Evolutionary conservation across 2,329 filamentous ascomycete species (phyloP).

Genomic region (Cercospora sesami): DNA sequence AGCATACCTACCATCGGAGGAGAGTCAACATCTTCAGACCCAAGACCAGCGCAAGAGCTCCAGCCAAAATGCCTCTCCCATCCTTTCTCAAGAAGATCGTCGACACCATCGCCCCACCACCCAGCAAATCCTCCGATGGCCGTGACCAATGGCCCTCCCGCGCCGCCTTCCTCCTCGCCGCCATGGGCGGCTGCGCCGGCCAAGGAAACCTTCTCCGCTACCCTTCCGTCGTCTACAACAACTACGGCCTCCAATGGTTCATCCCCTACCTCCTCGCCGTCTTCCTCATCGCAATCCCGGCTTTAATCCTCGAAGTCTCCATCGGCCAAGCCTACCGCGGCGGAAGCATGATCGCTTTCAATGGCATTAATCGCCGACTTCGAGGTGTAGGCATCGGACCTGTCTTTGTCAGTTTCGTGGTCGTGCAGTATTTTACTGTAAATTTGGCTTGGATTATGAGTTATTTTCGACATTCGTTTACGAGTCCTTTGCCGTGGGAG

Average conservation of each 20-base stretch:
- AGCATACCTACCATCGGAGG: no score
- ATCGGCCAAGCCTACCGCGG: constrained; percentile 55
- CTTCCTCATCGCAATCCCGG: constrained; percentile 58
- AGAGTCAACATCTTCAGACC: no score
- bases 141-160: constrained; percentile 59
- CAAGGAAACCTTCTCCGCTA: constrained; percentile 61
- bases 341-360: constrained; percentile 32
- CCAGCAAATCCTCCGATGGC: constrained; percentile 41
- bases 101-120: constrained; percentile 15
- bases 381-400: constrained; percentile 57
- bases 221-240: constrained; percentile 61
- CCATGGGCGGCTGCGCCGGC: constrained; percentile 60
- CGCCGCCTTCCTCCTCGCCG: constrained; percentile 57
- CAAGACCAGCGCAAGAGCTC: neutral
- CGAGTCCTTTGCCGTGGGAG: constrained; percentile 57
- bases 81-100: constrained; percentile 13
- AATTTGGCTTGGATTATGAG: constrained; percentile 61
- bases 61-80: constrained; percentile 5
- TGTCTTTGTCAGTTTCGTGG: constrained; percentile 55
- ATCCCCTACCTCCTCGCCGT: constrained; percentile 60
- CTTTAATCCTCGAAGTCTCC: constrained; percentile 57
- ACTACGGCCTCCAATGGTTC: constrained; percentile 62
- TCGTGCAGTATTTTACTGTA: constrained; percentile 59
- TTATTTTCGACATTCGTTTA: constrained; percentile 59
- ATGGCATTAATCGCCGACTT: constrained; percentile 54